These are phyloP conservation scores for Epithele typhae DNA, from an alignment of 768 basidiomycete genomes.

Conservation along the genomic window DNA sequence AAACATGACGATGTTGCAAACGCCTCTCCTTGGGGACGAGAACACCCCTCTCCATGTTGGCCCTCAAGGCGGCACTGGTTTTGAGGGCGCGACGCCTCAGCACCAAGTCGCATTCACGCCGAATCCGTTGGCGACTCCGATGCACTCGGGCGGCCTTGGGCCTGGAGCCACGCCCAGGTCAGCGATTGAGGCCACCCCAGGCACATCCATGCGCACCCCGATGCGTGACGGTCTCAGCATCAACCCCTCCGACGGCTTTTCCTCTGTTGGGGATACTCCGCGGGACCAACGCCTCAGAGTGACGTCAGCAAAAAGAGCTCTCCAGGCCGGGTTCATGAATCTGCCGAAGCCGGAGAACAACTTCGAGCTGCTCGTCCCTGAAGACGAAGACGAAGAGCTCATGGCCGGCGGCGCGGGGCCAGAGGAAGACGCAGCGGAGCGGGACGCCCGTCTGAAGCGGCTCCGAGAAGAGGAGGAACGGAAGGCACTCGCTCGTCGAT, in stretches of 20 bases:
- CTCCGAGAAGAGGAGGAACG: slow-evolving; percentile 72
- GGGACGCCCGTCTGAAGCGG: slow-evolving; percentile 71
- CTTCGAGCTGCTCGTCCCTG: slow-evolving; percentile 90
- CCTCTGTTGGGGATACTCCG: slow-evolving; percentile 63
- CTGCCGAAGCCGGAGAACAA: slow-evolving; percentile 96
- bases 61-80: slow-evolving; percentile 82
- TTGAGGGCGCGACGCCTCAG: slow-evolving; percentile 92
- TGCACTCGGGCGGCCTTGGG: slow-evolving; percentile 43
- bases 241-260: slow-evolving; percentile 64
- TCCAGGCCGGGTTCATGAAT: slow-evolving; percentile 76
- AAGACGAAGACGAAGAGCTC: slow-evolving; percentile 65
- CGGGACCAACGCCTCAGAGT: slow-evolving; percentile 64
- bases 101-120: slow-evolving; percentile 90
- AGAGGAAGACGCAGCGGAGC: slow-evolving; percentile 90
- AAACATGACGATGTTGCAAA: slow-evolving; percentile 89
- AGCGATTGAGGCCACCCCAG: slow-evolving; percentile 30
- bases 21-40: slow-evolving; percentile 93
- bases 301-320: slow-evolving; percentile 65
- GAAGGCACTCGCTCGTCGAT: slow-evolving; percentile 76
- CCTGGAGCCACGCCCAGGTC: slow-evolving; percentile 30
- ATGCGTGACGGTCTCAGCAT: slow-evolving; percentile 89
- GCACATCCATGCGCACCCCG: slow-evolving; percentile 87
- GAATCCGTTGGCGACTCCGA: slow-evolving; percentile 90
- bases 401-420: slow-evolving; percentile 35
- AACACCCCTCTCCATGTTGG: slow-evolving; percentile 87